Evolutionary conservation across 164 flowering plant species (phyloP).

Genomic region (Tetrastigma voinierianum): DNA sequence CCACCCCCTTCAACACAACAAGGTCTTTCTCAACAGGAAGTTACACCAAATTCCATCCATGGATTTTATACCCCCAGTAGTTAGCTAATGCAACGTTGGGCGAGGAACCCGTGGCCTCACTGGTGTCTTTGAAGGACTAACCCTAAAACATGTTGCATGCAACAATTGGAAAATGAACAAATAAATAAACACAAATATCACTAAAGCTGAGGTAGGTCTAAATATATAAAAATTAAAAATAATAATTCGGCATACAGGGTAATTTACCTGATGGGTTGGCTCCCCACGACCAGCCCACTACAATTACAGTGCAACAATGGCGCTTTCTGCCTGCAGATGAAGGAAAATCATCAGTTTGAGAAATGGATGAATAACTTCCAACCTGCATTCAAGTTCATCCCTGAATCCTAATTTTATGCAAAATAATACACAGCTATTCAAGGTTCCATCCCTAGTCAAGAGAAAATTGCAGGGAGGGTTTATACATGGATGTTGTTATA

Average conservation of each 20-base stretch:
- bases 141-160: slow-evolving; percentile 33
- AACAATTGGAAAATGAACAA: not conserved
- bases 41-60: slow-evolving; percentile 4
- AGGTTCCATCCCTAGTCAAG: too few species aligned
- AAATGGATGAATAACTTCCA: too few species aligned
- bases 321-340: slow-evolving; percentile 62
- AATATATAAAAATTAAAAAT: not conserved
- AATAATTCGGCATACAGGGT: not conserved
- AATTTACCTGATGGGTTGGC: slow-evolving; percentile 56
- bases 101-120: slow-evolving; percentile 58
- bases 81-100: slow-evolving; percentile 20
- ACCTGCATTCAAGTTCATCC: too few species aligned
- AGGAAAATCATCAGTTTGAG: not conserved
- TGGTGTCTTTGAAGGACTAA: slow-evolving; percentile 75
- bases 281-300: slow-evolving; percentile 58
- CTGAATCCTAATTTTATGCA: too few species aligned
- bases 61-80: not conserved
- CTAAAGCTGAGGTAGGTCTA: not conserved
- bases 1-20: slow-evolving; percentile 9
- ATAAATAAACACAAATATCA: not conserved
- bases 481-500: too few species aligned
- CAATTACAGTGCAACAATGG: slow-evolving; percentile 57
- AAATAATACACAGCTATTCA: too few species aligned
- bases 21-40: slow-evolving; percentile 3
- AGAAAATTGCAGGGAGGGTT: too few species aligned